These are phyloP conservation scores for Fusarium longipes DNA, from an alignment of 2,329 filamentous ascomycete genomes.

Conservation along the genomic window DNA sequence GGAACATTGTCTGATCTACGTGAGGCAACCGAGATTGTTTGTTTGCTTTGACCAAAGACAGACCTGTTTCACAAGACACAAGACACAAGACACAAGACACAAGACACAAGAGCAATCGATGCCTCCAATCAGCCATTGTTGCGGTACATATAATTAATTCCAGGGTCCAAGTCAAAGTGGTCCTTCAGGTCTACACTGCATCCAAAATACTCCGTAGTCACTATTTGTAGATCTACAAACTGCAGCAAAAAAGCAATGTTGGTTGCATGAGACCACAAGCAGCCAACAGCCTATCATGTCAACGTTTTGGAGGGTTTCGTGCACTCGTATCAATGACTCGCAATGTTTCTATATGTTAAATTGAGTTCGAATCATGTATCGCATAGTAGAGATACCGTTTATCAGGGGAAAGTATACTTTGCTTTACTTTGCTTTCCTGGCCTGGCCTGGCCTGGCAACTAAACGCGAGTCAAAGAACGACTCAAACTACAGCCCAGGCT, in stretches of 20 bases:
- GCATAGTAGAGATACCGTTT: neutral
- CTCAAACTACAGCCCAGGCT: constrained; percentile 29
- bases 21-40: neutral
- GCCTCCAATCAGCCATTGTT: neutral
- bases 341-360: neutral
- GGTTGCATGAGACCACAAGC: neutral
- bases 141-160: constrained; percentile 8
- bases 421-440: too few species aligned
- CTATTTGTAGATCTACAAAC: constrained; percentile 16
- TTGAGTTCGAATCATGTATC: constrained; percentile 3
- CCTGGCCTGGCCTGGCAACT: neutral
- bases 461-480: constrained; percentile 31
- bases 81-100: neutral
- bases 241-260: constrained; percentile 29
- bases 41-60: neutral
- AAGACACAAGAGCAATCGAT: neutral
- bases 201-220: constrained; percentile 1
- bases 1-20: neutral
- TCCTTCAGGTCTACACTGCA: neutral
- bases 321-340: constrained; percentile 15
- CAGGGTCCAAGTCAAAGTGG: constrained; percentile 11
- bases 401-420: constrained; percentile 19
- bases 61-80: constrained; percentile 1
- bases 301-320: neutral
- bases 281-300: constrained; percentile 11